These are phyloP conservation scores for Coemansia sp. DNA, from an alignment of 192 early-diverging fungal genomes.

Conservation along the genomic window DNA sequence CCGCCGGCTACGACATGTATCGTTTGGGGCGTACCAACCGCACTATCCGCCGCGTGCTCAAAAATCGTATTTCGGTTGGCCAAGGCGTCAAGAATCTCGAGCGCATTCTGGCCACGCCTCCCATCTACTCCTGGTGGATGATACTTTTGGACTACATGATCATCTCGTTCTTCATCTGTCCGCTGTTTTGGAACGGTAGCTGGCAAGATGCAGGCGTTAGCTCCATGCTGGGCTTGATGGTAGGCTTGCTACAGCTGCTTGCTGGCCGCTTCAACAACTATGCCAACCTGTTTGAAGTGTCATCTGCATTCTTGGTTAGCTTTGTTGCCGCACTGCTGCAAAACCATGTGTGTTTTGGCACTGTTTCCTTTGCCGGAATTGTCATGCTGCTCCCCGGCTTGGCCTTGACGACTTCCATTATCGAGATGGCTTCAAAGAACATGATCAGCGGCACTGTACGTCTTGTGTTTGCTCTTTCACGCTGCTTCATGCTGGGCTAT, in stretches of 20 bases:
- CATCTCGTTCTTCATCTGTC: constrained; percentile 59
- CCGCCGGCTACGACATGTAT: constrained; percentile 67
- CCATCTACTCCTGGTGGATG: constrained; percentile 60
- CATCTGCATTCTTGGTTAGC: constrained; percentile 61
- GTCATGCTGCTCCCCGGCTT: constrained; percentile 71
- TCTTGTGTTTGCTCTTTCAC: constrained; percentile 77
- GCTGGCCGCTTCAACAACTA: constrained; percentile 62
- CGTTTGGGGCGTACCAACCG: constrained; percentile 63
- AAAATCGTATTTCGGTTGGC: constrained; percentile 60
- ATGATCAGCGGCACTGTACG: constrained; percentile 83
- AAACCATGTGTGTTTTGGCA: constrained; percentile 62
- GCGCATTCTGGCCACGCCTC: constrained; percentile 56
- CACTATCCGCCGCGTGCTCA: constrained; percentile 62
- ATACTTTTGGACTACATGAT: constrained; percentile 58
- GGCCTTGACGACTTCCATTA: constrained; percentile 76
- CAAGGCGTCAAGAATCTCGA: constrained; percentile 65
- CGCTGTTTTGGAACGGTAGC: constrained; percentile 67
- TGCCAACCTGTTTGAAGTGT: constrained; percentile 71
- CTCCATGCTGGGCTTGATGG: constrained; percentile 53
- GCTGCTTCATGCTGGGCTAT: constrained; percentile 73
- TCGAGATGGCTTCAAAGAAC: constrained; percentile 85
- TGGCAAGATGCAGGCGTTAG: constrained; percentile 66
- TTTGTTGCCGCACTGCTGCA: constrained; percentile 61
- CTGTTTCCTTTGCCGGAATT: constrained; percentile 60
- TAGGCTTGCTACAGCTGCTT: constrained; percentile 61